Conservation (phyloP, 2,329 filamentous ascomycete genomes). For the Penicillium sp. region DNA sequence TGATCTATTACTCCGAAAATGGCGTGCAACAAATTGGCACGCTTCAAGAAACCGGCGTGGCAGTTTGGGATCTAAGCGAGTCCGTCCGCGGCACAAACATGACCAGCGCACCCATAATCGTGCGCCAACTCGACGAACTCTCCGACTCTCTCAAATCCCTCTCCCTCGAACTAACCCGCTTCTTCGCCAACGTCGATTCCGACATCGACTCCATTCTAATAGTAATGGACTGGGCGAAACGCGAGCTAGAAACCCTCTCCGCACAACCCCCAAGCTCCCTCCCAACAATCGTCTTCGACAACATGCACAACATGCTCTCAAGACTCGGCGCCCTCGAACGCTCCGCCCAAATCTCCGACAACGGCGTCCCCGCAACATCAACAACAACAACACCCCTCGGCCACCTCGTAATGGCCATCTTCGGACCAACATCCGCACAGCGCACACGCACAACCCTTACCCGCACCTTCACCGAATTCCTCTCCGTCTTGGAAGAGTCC, state of each 20-base stretch:
- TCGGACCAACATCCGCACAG: constrained; percentile 78
- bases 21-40: constrained; percentile 82
- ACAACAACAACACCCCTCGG: constrained; percentile 65
- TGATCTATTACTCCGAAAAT: constrained; percentile 92
- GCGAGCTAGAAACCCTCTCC: constrained; percentile 73
- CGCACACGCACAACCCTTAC: constrained; percentile 77
- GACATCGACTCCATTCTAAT: constrained; percentile 91
- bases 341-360: constrained; percentile 22
- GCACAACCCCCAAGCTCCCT: constrained; percentile 62
- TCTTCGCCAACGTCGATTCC: constrained; percentile 90
- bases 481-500: constrained; percentile 82
- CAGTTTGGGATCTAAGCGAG: constrained; percentile 92
- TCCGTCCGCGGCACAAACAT: constrained; percentile 86
- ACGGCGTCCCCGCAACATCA: constrained; percentile 28
- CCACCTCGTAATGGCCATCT: constrained; percentile 65
- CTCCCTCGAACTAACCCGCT: constrained; percentile 80
- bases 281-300: constrained; percentile 71
- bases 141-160: constrained; percentile 82
- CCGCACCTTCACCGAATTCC: constrained; percentile 83
- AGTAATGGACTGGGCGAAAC: constrained; percentile 93
- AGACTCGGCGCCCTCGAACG: constrained; percentile 47
- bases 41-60: constrained; percentile 85
- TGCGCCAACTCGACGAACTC: constrained; percentile 78
- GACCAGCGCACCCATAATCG: constrained; percentile 83
- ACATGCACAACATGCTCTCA: constrained; percentile 75